These are phyloP conservation scores for Vickermania ingenoplastis DNA, from an alignment of 208 protist species.

Conservation along the genomic window DNA sequence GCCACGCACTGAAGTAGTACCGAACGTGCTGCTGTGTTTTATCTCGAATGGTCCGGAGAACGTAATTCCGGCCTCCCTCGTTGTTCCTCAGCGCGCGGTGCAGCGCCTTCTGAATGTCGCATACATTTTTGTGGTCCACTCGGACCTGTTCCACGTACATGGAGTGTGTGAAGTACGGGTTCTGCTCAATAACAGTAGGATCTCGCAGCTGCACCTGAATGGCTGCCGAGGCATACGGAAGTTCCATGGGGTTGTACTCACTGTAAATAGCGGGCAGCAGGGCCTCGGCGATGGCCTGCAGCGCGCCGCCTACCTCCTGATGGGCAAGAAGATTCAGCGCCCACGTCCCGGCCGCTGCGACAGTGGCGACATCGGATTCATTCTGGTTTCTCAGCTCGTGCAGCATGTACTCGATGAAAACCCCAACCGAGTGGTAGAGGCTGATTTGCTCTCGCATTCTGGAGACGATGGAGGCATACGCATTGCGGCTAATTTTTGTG, in stretches of 20 bases:
- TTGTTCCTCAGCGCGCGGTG: constrained; percentile 31
- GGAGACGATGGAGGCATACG: constrained; percentile 60
- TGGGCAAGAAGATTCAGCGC: constrained; percentile 47
- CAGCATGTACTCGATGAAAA: constrained; percentile 81
- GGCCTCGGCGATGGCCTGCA: constrained; percentile 32
- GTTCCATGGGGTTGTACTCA: constrained; percentile 32
- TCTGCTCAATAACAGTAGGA: constrained; percentile 30
- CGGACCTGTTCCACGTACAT: constrained; percentile 70
- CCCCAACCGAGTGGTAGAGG: constrained; percentile 45
- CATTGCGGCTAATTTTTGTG: constrained; percentile 41
- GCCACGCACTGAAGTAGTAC: constrained; percentile 53
- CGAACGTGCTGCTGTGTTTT: constrained; percentile 7
- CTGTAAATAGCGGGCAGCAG: constrained; percentile 69
- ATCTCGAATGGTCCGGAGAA: constrained; percentile 22
- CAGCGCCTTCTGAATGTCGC: constrained; percentile 22
- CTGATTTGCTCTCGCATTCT: constrained; percentile 29
- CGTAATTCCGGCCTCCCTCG: constrained; percentile 27
- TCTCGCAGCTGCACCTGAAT: constrained; percentile 50
- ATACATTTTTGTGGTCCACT: constrained; percentile 19
- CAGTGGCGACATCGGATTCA: constrained; percentile 19
- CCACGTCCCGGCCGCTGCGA: constrained; percentile 60
- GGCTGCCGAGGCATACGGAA: constrained; percentile 29
- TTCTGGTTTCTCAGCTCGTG: constrained; percentile 25
- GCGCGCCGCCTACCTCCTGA: constrained; percentile 10
- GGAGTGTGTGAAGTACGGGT: constrained; percentile 76